These are phyloP conservation scores for Serendipita vermifera DNA, from an alignment of 768 basidiomycete genomes.

Conservation along the genomic window DNA sequence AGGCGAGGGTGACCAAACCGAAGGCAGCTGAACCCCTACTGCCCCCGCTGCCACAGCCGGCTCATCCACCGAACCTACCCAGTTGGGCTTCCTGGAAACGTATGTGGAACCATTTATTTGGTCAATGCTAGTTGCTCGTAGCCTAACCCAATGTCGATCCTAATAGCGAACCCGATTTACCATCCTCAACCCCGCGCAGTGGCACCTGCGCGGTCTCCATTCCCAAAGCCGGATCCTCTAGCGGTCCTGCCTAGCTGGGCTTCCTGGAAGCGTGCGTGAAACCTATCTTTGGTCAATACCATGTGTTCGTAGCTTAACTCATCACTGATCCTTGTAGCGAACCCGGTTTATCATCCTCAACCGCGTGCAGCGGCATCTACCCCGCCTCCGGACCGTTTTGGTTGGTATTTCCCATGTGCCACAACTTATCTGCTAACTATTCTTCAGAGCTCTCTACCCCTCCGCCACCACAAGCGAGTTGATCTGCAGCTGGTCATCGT, in stretches of 20 bases:
- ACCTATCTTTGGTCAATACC: too few relatives aligned
- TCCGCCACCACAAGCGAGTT: too few relatives aligned
- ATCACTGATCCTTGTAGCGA: neutral
- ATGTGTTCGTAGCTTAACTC: too few relatives aligned
- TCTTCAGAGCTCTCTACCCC: neutral
- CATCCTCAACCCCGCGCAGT: slow-evolving; percentile 1
- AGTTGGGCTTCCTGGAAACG: slow-evolving; percentile 8
- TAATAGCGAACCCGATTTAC: neutral
- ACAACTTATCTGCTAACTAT: neutral
- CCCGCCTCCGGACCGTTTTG: neutral
- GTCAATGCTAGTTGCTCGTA: too few relatives aligned
- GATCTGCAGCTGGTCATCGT: too few relatives aligned
- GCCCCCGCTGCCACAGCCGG: slow-evolving; percentile 1
- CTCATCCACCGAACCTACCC: slow-evolving; percentile 9
- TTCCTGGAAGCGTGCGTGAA: slow-evolving; percentile 2
- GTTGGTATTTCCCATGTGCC: neutral
- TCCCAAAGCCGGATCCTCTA: neutral
- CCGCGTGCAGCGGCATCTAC: neutral
- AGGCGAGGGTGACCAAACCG: slow-evolving; percentile 11
- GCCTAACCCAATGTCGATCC: neutral
- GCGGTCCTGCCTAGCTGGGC: slow-evolving; percentile 8
- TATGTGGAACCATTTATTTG: too few relatives aligned
- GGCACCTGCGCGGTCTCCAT: neutral
- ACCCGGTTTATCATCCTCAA: slow-evolving; percentile 6
- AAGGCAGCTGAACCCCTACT: slow-evolving; percentile 13